phyloP scores from a whole-genome alignment of 192 early-diverging fungal species.

The Umbelopsis isabellina region DNA sequence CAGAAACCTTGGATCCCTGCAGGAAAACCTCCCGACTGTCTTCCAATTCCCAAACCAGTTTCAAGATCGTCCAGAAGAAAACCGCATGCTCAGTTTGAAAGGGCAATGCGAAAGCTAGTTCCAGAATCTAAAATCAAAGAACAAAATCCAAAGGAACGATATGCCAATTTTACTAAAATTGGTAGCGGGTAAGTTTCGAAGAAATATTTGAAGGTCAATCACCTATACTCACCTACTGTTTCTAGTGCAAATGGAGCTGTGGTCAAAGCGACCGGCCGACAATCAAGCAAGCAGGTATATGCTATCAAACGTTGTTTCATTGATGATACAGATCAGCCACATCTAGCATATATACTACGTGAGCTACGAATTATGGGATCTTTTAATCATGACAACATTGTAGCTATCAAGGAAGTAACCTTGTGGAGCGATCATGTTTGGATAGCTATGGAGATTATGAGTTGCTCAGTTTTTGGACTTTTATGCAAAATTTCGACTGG shows the following conservation, averaged over 20 bases:
- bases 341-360: constrained; percentile 40
- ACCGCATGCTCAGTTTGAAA: constrained; percentile 38
- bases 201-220: background rate
- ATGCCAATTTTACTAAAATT: constrained; percentile 33
- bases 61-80: constrained; percentile 4
- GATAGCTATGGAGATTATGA: constrained; percentile 48
- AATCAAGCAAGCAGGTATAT: constrained; percentile 26
- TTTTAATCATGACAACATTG: constrained; percentile 37
- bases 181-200: constrained; percentile 30
- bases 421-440: constrained; percentile 46
- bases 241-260: constrained; percentile 42
- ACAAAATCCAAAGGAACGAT: constrained; percentile 33
- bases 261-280: constrained; percentile 30
- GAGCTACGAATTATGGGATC: constrained; percentile 47
- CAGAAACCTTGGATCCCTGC: constrained; percentile 40
- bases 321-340: constrained; percentile 43
- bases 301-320: constrained; percentile 47
- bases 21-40: constrained; percentile 29
- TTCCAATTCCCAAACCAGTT: constrained; percentile 26
- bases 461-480: constrained; percentile 43
- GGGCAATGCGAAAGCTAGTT: constrained; percentile 34
- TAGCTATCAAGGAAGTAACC: constrained; percentile 37
- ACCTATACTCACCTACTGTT: background rate
- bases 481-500: constrained; percentile 41
- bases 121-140: constrained; percentile 32